A percentile compares a stretch with the other conserved stretches of the same genome.
Evolutionary conservation across 768 basidiomycete species (phyloP).

Genomic region (Exsudoporus frostii): DNA sequence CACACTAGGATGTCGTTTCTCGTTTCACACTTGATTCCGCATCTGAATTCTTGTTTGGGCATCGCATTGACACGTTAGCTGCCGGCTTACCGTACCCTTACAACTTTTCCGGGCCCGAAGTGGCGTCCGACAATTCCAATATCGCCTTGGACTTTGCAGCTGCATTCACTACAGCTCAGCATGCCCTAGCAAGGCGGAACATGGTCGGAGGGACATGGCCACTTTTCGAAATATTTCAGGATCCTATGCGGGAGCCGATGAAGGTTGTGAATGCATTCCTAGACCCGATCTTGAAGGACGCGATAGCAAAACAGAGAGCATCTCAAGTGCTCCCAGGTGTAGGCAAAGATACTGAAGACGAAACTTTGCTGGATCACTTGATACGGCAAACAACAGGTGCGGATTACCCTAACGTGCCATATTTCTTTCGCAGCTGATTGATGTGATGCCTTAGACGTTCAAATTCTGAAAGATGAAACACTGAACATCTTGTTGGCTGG

Average conservation of each 20-base stretch:
- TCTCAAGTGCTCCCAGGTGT: neutral
- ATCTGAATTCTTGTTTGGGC: slow-evolving; percentile 51
- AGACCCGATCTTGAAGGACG: slow-evolving; percentile 38
- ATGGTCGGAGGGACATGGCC: slow-evolving; percentile 38
- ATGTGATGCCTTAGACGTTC: slow-evolving; percentile 18
- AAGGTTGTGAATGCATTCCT: slow-evolving; percentile 37
- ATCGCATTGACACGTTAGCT: slow-evolving; percentile 38
- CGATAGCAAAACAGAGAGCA: slow-evolving; percentile 25
- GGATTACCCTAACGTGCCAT: neutral
- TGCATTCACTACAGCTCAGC: slow-evolving; percentile 36
- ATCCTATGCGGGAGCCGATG: slow-evolving; percentile 34
- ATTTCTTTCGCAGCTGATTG: neutral
- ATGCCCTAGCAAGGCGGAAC: slow-evolving; percentile 26
- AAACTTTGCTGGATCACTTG: slow-evolving; percentile 42
- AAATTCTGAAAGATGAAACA: slow-evolving; percentile 40
- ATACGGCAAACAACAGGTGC: slow-evolving; percentile 38
- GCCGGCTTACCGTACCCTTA: slow-evolving; percentile 39
- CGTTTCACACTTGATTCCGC: slow-evolving; percentile 54
- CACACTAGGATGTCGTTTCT: slow-evolving; percentile 38
- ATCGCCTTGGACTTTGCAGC: slow-evolving; percentile 27
- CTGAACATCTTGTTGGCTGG: slow-evolving; percentile 45
- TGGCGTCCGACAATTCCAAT: slow-evolving; percentile 11
- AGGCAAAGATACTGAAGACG: slow-evolving; percentile 24
- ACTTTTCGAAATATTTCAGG: slow-evolving; percentile 35
- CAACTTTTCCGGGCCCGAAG: slow-evolving; percentile 11